Percentiles rank a stretch among this genome's conserved stretches.
phyloP scores from a whole-genome alignment of 2,329 filamentous ascomycete genomes.

The Blastomyces gilchristii region DNA sequence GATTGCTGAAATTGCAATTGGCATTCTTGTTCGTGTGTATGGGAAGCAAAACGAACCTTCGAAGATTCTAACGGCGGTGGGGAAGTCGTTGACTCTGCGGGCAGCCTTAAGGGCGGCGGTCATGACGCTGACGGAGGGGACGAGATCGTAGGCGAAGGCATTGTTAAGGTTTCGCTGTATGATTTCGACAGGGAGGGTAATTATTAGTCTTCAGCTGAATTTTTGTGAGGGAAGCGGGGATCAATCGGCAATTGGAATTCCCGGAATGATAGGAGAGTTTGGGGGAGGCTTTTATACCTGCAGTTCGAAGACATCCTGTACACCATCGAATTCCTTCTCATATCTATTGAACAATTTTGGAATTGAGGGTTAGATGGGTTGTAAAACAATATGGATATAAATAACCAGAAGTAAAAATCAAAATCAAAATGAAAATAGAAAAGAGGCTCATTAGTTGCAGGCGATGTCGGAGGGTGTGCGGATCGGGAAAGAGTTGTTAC shows the following conservation, averaged over 20 bases:
- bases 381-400: background rate
- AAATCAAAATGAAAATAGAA: background rate
- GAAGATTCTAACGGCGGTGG: slow-evolving; percentile 95
- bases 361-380: slow-evolving; percentile 13
- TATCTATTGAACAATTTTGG: slow-evolving; percentile 52
- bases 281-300: slow-evolving; percentile 52
- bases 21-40: background rate
- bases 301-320: slow-evolving; percentile 99
- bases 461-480: background rate
- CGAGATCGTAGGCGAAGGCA: slow-evolving; percentile 99
- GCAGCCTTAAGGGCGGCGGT: slow-evolving; percentile 86
- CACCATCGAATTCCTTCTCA: slow-evolving; percentile 96
- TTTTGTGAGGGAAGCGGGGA: background rate
- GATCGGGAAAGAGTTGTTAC: too few relatives aligned
- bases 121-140: slow-evolving; percentile 85
- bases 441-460: background rate
- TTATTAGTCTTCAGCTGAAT: background rate
- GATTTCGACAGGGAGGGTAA: slow-evolving; percentile 2
- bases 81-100: slow-evolving; percentile 94
- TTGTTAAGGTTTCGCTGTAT: slow-evolving; percentile 90
- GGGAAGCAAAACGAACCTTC: slow-evolving; percentile 58
- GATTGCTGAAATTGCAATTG: background rate
- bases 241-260: slow-evolving; percentile 15
- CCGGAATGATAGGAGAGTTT: slow-evolving; percentile 1
- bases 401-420: background rate